Conservation (phyloP, 805 yeast species). For the Sugiyamaella chiloensis region DNA sequence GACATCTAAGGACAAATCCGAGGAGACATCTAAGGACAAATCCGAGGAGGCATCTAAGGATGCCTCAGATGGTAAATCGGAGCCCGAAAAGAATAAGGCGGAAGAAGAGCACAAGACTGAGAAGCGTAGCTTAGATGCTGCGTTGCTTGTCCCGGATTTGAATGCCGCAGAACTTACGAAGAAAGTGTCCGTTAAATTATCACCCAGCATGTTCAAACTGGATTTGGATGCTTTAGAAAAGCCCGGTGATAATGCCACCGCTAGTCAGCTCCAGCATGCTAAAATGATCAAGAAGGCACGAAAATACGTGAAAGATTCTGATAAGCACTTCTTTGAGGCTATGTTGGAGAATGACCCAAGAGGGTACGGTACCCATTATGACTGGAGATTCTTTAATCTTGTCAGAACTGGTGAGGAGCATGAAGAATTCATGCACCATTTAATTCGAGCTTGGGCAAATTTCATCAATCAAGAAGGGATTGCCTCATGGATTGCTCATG, state of each 20-base stretch:
- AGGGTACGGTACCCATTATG: conserved; percentile 43
- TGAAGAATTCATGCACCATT: conserved; percentile 45
- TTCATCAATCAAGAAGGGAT: conserved; percentile 43
- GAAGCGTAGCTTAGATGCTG: background rate
- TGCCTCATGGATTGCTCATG: conserved; percentile 48
- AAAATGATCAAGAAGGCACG: conserved; percentile 17
- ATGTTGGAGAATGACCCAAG: conserved; percentile 19
- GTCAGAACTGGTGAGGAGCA: conserved; percentile 38
- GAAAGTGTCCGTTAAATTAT: conserved; percentile 16
- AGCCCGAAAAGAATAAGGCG: background rate
- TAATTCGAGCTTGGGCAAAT: conserved; percentile 46
- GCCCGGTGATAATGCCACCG: conserved; percentile 11
- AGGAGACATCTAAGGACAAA: conserved; percentile 9
- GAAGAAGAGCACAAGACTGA: background rate
- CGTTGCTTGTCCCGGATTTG: conserved; percentile 2
- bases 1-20: conserved; percentile 4
- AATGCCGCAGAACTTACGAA: conserved; percentile 6
- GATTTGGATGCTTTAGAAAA: conserved; percentile 13
- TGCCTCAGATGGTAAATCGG: conserved; percentile 2
- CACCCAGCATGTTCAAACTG: conserved; percentile 18
- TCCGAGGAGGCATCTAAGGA: conserved; percentile 1
- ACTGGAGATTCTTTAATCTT: conserved; percentile 62
- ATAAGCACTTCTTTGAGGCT: conserved; percentile 25
- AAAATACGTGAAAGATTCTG: conserved; percentile 10
- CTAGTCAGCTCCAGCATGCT: conserved; percentile 15